Conservation (phyloP, 1,284 basidiomycete species). For the Puccinia triticina region DNA sequence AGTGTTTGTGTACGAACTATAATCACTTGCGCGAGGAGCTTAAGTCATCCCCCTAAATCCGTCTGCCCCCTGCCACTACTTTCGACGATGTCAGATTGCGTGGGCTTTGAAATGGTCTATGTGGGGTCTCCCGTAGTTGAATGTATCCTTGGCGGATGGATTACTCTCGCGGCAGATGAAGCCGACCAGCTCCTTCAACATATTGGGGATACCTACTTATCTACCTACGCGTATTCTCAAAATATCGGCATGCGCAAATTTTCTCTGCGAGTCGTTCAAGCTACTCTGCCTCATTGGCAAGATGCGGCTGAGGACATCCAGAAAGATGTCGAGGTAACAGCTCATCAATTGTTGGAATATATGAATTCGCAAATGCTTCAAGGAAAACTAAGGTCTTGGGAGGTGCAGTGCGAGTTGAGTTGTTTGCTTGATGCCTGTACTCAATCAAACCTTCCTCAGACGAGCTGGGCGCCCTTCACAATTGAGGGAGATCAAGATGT, state of each 20-base stretch:
- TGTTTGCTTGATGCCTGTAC: conserved; percentile 36
- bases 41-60: not conserved
- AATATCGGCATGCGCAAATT: conserved; percentile 39
- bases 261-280: conserved; percentile 25
- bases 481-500: conserved; percentile 5
- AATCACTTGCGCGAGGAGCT: conserved; percentile 19
- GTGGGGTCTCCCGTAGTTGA: conserved; percentile 36
- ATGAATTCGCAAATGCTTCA: conserved; percentile 32
- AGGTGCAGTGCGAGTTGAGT: conserved; percentile 26
- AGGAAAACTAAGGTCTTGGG: conserved; percentile 32
- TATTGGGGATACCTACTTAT: conserved; percentile 42
- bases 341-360: conserved; percentile 34
- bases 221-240: conserved; percentile 47
- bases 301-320: not conserved
- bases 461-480: conserved; percentile 25
- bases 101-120: conserved; percentile 26
- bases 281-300: conserved; percentile 32
- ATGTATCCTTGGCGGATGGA: conserved; percentile 24
- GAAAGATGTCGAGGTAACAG: conserved; percentile 18
- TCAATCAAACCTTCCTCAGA: not conserved
- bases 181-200: conserved; percentile 44
- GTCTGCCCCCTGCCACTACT: conserved; percentile 1
- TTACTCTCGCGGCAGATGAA: conserved; percentile 28
- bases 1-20: conserved; percentile 32
- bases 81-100: conserved; percentile 25